Conservation (phyloP, 768 basidiomycete genomes). For the Boletus reticulatus region DNA sequence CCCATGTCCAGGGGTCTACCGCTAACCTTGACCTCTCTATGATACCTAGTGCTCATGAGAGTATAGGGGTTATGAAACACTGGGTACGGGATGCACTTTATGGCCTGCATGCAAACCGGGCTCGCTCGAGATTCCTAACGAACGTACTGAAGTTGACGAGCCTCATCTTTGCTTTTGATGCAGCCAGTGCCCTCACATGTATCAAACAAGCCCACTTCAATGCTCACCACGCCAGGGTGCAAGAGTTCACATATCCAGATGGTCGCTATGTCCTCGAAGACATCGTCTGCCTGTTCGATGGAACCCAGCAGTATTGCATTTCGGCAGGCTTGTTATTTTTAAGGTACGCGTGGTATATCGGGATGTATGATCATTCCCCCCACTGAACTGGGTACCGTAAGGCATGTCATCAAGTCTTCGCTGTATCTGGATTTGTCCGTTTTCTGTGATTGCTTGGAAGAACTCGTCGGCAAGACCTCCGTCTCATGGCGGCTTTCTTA, state of each 20-base stretch:
- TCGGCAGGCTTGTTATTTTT: slow-evolving; percentile 38
- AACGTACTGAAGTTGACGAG: slow-evolving; percentile 34
- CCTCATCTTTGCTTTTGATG: slow-evolving; percentile 41
- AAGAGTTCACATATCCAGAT: slow-evolving; percentile 13
- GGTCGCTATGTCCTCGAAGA: slow-evolving; percentile 33
- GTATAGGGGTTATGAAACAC: slow-evolving; percentile 37
- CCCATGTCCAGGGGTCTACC: slow-evolving; percentile 43
- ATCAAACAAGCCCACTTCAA: slow-evolving; percentile 34
- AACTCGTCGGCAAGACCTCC: slow-evolving; percentile 41
- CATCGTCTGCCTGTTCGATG: slow-evolving; percentile 29
- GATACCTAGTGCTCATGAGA: slow-evolving; percentile 40
- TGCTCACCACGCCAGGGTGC: background rate
- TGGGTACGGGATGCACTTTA: slow-evolving; percentile 51
- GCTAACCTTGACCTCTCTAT: slow-evolving; percentile 32
- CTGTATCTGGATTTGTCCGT: slow-evolving; percentile 45
- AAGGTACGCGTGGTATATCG: slow-evolving; percentile 29
- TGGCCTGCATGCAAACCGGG: slow-evolving; percentile 12
- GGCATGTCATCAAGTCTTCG: slow-evolving; percentile 41
- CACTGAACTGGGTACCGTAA: slow-evolving; percentile 18
- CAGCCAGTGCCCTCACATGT: slow-evolving; percentile 31
- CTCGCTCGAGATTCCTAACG: slow-evolving; percentile 30
- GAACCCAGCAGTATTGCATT: slow-evolving; percentile 25
- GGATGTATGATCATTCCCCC: slow-evolving; percentile 21
- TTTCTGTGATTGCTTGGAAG: slow-evolving; percentile 53
- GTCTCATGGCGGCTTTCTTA: slow-evolving; percentile 31